Percentiles rank a stretch among this genome's conserved stretches.
Conservation (phyloP, 2,329 filamentous ascomycete species). For the Colletotrichum camelliae region DNA sequence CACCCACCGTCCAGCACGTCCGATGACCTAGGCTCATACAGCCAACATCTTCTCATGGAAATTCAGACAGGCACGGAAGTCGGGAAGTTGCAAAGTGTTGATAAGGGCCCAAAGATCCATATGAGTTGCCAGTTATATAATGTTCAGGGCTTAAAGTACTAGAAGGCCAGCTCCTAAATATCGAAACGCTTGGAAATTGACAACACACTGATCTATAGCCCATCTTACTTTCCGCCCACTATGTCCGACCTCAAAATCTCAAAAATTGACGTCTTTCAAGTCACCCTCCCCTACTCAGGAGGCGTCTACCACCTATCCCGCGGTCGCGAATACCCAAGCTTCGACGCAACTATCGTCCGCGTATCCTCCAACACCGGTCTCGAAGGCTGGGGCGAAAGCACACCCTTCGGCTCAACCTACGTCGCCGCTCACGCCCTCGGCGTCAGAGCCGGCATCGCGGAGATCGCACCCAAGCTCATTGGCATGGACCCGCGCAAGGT, state of each 20-base stretch:
- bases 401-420: background rate
- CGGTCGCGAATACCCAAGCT: background rate
- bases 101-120: background rate
- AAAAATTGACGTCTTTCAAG: background rate
- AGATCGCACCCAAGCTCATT: background rate
- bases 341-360: background rate
- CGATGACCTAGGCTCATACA: background rate
- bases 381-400: background rate
- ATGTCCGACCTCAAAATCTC: background rate
- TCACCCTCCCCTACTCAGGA: background rate
- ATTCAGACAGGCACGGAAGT: background rate
- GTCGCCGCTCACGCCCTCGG: background rate
- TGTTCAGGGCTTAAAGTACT: background rate
- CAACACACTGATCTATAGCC: background rate
- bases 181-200: background rate
- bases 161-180: background rate
- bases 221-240: background rate
- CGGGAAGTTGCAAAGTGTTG: background rate
- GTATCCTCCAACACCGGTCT: background rate
- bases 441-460: background rate
- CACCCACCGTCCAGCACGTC: background rate
- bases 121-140: background rate
- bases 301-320: background rate
- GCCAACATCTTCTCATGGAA: background rate
- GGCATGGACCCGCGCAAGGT: background rate